Base-by-base conservation (phyloP, 176 grass and related monocot genomes). In the Aegilops umbellulata region DNA sequence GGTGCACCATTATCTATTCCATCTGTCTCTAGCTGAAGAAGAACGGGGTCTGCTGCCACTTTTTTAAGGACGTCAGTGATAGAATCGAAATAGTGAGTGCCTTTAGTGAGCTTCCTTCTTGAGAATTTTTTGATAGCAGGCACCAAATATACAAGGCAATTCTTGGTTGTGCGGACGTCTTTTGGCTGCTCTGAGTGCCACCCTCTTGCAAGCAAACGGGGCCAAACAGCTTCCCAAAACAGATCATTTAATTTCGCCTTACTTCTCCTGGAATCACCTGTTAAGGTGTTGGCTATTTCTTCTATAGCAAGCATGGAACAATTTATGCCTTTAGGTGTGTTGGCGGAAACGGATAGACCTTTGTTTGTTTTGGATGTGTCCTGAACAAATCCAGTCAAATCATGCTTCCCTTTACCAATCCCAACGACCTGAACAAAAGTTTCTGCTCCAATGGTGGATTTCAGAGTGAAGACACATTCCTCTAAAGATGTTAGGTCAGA, bases 161-260 rank as follows among this genome's bases (percentile, higher is more conserved):
- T 47, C 66, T 90, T 95, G 35, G 85, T 85, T 36, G 66, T 78
- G 64, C 47, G 80, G 26, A 44, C 22, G 25, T 94, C 92, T 85
- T 86, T 83, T 31, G 92, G 92, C 81, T 92, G 87, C 81, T 92
- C 89, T 38, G 93, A 95, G n/a, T 92, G 90, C 93, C 93, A 95
- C 4, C 93, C 93, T 39, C 82, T 84, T 57, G 90, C 93, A 13
- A 95, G 85, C 74, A 95, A 82, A 44, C 93, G 84, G 19, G 93
- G 90, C 93, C 90, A 95, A 32, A 95, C 60, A 22, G 87, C 90
- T 80, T 95, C 90, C 90, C 90, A 90, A 70, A 95, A 94, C 24
- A 95, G 78, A 85, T 95, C 85, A 47, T 95, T 88, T 76, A 85
- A 80, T 42, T 74, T 86, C 47, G 90, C 85, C 49, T 95, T 95